These are phyloP conservation scores for Kazachstania kunashirensis DNA, from an alignment of 805 yeast genomes.

Conservation along the genomic window DNA sequence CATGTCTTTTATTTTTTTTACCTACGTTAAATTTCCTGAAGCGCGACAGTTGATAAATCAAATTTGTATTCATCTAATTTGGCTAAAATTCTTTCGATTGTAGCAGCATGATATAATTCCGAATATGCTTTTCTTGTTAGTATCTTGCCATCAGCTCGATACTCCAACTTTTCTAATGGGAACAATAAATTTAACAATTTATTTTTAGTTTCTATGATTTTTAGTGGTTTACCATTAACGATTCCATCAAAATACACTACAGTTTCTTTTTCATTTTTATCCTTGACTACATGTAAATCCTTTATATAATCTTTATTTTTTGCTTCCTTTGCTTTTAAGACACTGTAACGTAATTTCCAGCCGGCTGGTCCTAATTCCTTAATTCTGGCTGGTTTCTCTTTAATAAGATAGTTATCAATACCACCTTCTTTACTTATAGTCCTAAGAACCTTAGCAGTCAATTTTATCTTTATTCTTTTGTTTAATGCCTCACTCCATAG, in stretches of 20 bases:
- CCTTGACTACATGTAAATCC: slow-evolving; percentile 1
- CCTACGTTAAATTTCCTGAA: slow-evolving; percentile 5
- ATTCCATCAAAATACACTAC: slow-evolving; percentile 42
- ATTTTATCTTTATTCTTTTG: slow-evolving; percentile 44
- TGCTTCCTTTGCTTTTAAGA: slow-evolving; percentile 40
- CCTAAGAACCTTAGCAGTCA: slow-evolving; percentile 72
- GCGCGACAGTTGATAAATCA: slow-evolving; percentile 28
- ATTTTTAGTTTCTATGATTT: slow-evolving; percentile 56
- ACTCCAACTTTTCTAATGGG: slow-evolving; percentile 39
- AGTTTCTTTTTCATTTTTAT: slow-evolving; percentile 23
- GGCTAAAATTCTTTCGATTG: slow-evolving; percentile 14
- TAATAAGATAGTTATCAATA: slow-evolving; percentile 74
- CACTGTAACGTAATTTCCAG: slow-evolving; percentile 77
- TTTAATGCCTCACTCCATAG: slow-evolving; percentile 79
- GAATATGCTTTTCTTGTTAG: slow-evolving; percentile 43
- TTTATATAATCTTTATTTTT: slow-evolving; percentile 8
- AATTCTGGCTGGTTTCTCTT: slow-evolving; percentile 80
- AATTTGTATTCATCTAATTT: slow-evolving; percentile 24
- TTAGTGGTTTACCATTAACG: slow-evolving; percentile 34
- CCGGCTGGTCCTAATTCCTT: slow-evolving; percentile 90
- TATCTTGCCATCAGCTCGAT: slow-evolving; percentile 35
- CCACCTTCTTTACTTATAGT: slow-evolving; percentile 94
- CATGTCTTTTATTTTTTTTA: background rate
- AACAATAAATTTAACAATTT: slow-evolving; percentile 47
- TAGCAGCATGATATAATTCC: slow-evolving; percentile 29